A percentile compares a stretch with the other conserved stretches of the same genome.
Conservation (phyloP, 331 rosid species). For the Prunus yedoensis region DNA sequence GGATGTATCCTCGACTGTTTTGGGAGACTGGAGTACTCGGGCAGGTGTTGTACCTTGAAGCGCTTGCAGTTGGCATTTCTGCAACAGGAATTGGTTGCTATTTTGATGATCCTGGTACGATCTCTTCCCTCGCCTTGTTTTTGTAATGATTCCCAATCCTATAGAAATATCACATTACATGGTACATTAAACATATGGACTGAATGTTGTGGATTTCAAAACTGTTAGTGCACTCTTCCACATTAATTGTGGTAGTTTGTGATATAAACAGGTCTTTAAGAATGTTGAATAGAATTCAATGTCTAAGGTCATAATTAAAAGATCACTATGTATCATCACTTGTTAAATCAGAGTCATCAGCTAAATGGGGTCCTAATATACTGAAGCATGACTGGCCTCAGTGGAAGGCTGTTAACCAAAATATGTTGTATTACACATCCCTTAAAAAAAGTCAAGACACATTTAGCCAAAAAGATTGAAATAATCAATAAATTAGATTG, state of each 20-base stretch:
- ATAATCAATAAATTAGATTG: background rate
- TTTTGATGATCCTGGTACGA: slow-evolving; percentile 86
- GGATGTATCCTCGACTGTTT: slow-evolving; percentile 94
- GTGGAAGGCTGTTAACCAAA: background rate
- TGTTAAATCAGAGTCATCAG: background rate
- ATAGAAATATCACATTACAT: background rate
- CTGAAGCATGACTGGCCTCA: background rate
- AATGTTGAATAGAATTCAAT: background rate
- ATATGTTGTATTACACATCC: background rate
- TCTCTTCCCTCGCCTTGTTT: slow-evolving; percentile 2
- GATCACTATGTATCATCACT: background rate
- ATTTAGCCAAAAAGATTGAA: background rate
- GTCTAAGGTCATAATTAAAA: background rate
- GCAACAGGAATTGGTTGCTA: slow-evolving; percentile 99
- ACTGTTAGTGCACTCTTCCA: background rate
- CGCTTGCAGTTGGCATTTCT: slow-evolving; percentile 84
- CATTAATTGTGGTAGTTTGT: background rate
- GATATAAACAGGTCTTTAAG: background rate
- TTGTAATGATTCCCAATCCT: background rate
- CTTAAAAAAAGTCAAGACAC: background rate
- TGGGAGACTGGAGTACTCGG: slow-evolving; percentile 99
- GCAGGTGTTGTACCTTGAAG: slow-evolving; percentile 91
- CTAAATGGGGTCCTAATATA: background rate
- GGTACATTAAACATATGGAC: background rate
- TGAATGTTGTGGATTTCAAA: background rate